Conservation (phyloP, 1,284 basidiomycete species). For the Microbotryum intermedium region DNA sequence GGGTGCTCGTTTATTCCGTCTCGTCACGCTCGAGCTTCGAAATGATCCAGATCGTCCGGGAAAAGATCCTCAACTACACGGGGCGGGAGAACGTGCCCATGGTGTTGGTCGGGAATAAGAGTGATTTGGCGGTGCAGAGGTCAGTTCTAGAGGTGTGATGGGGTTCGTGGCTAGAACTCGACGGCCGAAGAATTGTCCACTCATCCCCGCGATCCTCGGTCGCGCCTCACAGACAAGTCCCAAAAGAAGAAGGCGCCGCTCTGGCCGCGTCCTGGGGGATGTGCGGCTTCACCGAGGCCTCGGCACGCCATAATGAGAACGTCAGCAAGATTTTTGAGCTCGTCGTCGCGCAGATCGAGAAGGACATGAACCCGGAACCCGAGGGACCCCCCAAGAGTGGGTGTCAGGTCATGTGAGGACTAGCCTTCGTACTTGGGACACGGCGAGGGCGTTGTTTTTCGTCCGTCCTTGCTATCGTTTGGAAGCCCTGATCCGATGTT, state of each 20-base stretch:
- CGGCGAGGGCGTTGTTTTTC: too few species aligned
- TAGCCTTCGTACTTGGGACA: background rate
- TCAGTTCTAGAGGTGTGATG: constrained; percentile 32
- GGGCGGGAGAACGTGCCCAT: constrained; percentile 84
- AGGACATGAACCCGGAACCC: constrained; percentile 36
- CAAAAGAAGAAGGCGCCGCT: constrained; percentile 60
- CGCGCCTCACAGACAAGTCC: constrained; percentile 56
- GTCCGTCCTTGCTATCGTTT: too few species aligned
- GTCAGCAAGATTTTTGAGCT: constrained; percentile 81
- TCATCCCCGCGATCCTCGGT: background rate
- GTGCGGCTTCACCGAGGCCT: constrained; percentile 71
- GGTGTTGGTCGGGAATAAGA: constrained; percentile 93
- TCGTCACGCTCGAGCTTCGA: constrained; percentile 86
- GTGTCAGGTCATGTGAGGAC: background rate
- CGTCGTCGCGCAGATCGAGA: constrained; percentile 79
- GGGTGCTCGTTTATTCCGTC: constrained; percentile 89
- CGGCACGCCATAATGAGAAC: constrained; percentile 79
- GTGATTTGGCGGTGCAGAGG: constrained; percentile 67
- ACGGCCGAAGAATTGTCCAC: constrained; percentile 9
- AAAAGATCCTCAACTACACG: constrained; percentile 94
- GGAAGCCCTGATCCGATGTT: too few species aligned
- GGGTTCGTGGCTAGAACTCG: background rate
- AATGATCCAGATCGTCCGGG: constrained; percentile 89
- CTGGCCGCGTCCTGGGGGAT: constrained; percentile 47
- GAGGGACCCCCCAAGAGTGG: constrained; percentile 13